Evolutionary conservation across 768 basidiomycete genomes (phyloP), one percentile per base, ranked within the genome.

Genomic region (Mycena filopes): DNA sequence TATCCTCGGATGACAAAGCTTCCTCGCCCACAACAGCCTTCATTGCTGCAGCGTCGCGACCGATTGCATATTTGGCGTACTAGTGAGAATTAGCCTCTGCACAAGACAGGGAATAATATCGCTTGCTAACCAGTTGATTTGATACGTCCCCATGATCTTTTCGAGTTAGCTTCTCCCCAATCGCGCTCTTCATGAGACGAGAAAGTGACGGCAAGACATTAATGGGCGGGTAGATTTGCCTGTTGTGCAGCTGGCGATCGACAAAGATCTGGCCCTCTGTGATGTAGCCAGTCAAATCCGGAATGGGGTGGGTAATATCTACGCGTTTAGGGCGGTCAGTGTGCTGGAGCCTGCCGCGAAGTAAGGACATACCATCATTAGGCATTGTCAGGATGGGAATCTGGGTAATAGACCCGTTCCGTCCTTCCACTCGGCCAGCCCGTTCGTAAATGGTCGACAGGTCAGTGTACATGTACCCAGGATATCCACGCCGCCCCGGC

Each of bases 281-380:
- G 78, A 99, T 99, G 81, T 99, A 99, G 56, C 98, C 98, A 68
- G 97, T 99, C 78, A 99, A 84, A 88, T 98, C 97, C 75, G 97
- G 97, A 80, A 99, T 98, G 64, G 98, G 98, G 81, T 99, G 98
- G n/a, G 98, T 99, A 79, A 99, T 99, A 84, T 99, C 97, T 98
- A 72, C 38, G 55, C 56, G 46, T 61, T 59, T 62, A 70, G 41
- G 13, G 48, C 65, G 60, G 60, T 63, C 45, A 62, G 63, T 47
- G 26, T 43, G 42, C 29, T 28, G n/a, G 36, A 31, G 46, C 31
- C 46, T 58, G 66, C 60, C 57, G 58, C 56, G 59, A 60, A 71
- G 55, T n/a, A 71, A 62, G 54, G 70, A 77, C 86, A 82, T 80
- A 94, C 96, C 97, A 79, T 99, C 98, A 81, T 99, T 99, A 26